Base-by-base conservation (phyloP, 2,329 filamentous ascomycete species). In the Aspergillus piperis region DNA sequence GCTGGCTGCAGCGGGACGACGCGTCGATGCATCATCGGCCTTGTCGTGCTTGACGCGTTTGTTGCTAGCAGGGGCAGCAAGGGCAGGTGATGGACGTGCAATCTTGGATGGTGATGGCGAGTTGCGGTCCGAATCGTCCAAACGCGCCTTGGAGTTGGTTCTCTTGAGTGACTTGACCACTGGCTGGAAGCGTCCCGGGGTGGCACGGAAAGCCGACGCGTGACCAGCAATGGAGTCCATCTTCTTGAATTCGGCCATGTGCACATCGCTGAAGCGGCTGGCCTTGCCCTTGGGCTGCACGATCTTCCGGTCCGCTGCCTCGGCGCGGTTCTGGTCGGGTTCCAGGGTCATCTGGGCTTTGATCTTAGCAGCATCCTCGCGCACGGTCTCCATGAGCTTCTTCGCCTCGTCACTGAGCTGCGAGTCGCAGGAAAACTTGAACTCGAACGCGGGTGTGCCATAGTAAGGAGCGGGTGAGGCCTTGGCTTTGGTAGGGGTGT, bases 161-260 rank as follows among this genome's bases (percentile, higher is more conserved):
- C 83, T 77, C 72, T 85, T 84, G 51, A 85, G 73, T 10, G 75
- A 73, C 60, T 78, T 78, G 19, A 65, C 69, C 15, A 75, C 74
- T 19, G 75, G 71, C 62, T 77, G 73, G 63, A 77, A 75, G 54
- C 74, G 76, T 56, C 81, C 70, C 71, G 80, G 67, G 72, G 78
- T 54, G 76, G 77, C 72, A 80, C 86, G 67, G 79, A 83, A 95
- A 15, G 89, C 86, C 10, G 93, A 96, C 8, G 92, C 83, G 73
- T 97, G 93, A 63, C 88, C 88, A 47, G 87, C 91, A 71, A 98
- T 97, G 2, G 93, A 97, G 73, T 96, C 92, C 94, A 98, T 97
- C 82, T 96, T 98, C 78, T 91, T 91, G 80, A 98, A 97, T 71
- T 94, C 86, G 53, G 88, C 87, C 85, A 91, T 90, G 74, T 98